Evolutionary conservation across 208 protist genomes (phyloP), one percentile per base, ranked within the genome.

Genomic region (Crithidia mellificae): DNA sequence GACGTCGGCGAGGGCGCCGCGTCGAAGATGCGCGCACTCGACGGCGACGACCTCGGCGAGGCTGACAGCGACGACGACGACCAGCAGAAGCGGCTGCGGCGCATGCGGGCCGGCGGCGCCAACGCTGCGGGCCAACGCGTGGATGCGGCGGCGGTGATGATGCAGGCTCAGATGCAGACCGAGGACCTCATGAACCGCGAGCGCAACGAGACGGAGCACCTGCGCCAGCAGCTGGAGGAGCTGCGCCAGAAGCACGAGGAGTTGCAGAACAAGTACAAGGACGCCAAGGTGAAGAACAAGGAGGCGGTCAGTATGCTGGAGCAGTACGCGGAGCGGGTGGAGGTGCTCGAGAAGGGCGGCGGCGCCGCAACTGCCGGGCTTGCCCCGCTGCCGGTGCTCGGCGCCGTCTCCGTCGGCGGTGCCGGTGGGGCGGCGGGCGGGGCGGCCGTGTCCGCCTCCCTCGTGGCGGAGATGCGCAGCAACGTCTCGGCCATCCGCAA

Each of bases 221-320:
- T 93, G 27, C 87, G 83, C 46, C 55, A 66, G 41, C 77, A 94
- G 64, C 81, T 93, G n/a, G 87, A 92, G 62, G 84, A 89, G 30
- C 78, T 94, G 12, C 88, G 81, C 50, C 77, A 67, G 51, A 86
- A 92, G 72, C 78, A 94, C 72, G 91, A 92, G 66, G 81, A 96
- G 27, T 65, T 96, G 41, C 87, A 93, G 63, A 91, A 91, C 71
- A 96, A 96, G 74, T 96, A 93, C 80, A 96, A 94, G 73, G 91
- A 96, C 55, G 91, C 88, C 30, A 96, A 96, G 82, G 62, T 70
- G 20, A 94, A 93, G 77, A 96, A 94, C 72, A 94, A 84, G 74
- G 81, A 89, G 56, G 84, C 82, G 2, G 76, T 93, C 24, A 49
- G 57, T 25, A 68, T 76, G 30, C 72, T 96, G 20, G 77, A 94